Conservation (phyloP, 805 yeast species). For the Jamesozyma piceae region DNA sequence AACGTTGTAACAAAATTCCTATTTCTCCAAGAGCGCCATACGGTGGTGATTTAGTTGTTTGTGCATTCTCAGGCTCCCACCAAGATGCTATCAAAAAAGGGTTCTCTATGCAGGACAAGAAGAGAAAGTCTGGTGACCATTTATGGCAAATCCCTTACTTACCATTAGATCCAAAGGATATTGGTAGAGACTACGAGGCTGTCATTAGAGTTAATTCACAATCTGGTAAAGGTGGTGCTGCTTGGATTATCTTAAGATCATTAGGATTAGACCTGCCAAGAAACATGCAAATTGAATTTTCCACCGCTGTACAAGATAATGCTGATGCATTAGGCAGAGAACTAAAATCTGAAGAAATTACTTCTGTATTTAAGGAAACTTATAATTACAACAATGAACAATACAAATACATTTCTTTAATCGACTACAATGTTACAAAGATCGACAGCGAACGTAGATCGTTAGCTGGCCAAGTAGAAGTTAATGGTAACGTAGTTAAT, state of each 20-base stretch:
- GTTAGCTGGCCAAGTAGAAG: slow-evolving; percentile 39
- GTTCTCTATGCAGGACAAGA: slow-evolving; percentile 38
- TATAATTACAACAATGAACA: slow-evolving; percentile 40
- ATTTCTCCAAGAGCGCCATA: slow-evolving; percentile 74
- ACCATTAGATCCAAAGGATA: slow-evolving; percentile 77
- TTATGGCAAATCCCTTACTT: slow-evolving; percentile 72
- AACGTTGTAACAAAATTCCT: slow-evolving; percentile 72
- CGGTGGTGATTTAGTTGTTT: slow-evolving; percentile 74
- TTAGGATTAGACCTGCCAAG: slow-evolving; percentile 76
- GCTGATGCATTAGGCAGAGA: slow-evolving; percentile 71
- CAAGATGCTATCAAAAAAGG: slow-evolving; percentile 87
- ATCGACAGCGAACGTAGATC: slow-evolving; percentile 21
- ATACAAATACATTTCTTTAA: slow-evolving; percentile 30
- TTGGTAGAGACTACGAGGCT: slow-evolving; percentile 88
- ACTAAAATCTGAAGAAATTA: slow-evolving; percentile 53
- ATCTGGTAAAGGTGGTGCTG: slow-evolving; percentile 83
- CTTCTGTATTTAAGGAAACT: slow-evolving; percentile 52
- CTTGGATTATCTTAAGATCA: slow-evolving; percentile 72
- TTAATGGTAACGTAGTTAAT: slow-evolving; percentile 33
- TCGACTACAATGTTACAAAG: slow-evolving; percentile 40
- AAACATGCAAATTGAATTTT: slow-evolving; percentile 68
- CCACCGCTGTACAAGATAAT: slow-evolving; percentile 55
- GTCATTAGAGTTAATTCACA: slow-evolving; percentile 82
- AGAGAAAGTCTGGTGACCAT: slow-evolving; percentile 30
- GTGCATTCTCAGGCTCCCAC: slow-evolving; percentile 80